phyloP scores from a whole-genome alignment of 176 grass and related monocot genomes.

The Oryza longistaminata region DNA sequence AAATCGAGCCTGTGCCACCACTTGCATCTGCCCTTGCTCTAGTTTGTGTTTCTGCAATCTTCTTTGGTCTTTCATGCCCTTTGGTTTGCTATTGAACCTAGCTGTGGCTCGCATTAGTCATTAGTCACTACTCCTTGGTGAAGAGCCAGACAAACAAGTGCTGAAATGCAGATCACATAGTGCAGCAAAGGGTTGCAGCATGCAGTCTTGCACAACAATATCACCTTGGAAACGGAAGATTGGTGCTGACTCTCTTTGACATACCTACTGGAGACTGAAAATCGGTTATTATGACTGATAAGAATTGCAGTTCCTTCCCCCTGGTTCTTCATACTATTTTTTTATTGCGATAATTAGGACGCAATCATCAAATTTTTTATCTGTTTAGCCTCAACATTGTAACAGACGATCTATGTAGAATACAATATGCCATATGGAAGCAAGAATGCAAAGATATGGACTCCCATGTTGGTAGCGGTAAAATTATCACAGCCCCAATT shows the following conservation, averaged over 20 bases:
- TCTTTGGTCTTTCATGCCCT: no score
- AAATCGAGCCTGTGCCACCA: neutral
- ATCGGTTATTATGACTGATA: neutral
- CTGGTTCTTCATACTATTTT: neutral
- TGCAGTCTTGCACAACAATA: neutral
- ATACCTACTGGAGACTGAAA: neutral
- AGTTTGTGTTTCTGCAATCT: no score
- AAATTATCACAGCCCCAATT: slow-evolving; percentile 80
- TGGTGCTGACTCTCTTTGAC: neutral
- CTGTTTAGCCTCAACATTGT: neutral
- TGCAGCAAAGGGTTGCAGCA: no score
- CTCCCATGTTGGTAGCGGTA: slow-evolving; percentile 77
- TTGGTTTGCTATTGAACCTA: no score
- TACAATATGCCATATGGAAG: slow-evolving; percentile 86
- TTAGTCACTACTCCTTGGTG: no score
- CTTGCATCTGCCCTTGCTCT: no score
- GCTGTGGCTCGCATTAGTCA: no score
- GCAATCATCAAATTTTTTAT: neutral
- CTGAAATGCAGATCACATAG: neutral
- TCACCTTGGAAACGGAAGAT: neutral
- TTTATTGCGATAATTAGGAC: neutral
- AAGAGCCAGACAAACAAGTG: no score
- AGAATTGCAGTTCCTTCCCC: neutral
- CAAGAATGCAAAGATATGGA: slow-evolving; percentile 78
- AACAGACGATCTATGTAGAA: slow-evolving; percentile 30